Evolutionary conservation across 306 rosid genomes (phyloP).

Genomic region (Cucumis sativus): Cucumber_9930_V3 NC_026656.2:18750001-18750500

Average conservation of each 20-base stretch:
- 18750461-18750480: not conserved
- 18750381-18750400: not conserved
- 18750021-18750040: not conserved
- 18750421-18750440: not conserved
- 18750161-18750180: not conserved
- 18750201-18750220: not conserved
- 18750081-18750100: not conserved
- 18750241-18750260: not conserved
- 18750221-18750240: not conserved
- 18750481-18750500: not conserved
- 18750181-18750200: not conserved
- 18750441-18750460: not conserved
- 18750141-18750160: not conserved
- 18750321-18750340: not conserved
- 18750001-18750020: not conserved
- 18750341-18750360: not conserved
- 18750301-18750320: not conserved
- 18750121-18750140: not conserved
- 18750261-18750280: not conserved
- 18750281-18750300: not conserved
- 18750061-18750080: not conserved
- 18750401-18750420: not conserved
- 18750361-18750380: not conserved
- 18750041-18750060: not conserved
- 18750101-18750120: not conserved